These are phyloP conservation scores for Trichoderma cornu-damae DNA, from an alignment of 2,329 filamentous ascomycete genomes.

Conservation along the genomic window DNA sequence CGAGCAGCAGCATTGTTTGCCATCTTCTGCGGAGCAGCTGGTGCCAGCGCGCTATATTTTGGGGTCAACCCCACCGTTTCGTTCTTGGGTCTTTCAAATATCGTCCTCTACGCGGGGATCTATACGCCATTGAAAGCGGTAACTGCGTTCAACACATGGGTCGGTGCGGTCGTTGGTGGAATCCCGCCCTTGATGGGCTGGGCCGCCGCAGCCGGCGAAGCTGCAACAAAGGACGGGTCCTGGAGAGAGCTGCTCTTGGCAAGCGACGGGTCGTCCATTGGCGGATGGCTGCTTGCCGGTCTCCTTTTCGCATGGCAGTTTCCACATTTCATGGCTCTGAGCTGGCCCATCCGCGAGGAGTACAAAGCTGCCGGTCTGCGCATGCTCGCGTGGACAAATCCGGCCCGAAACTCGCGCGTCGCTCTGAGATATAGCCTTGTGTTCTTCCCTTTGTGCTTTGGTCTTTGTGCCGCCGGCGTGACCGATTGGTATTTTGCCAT, in stretches of 20 bases:
- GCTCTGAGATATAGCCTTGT: conserved; percentile 79
- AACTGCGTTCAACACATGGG: conserved; percentile 86
- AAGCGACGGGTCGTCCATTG: conserved; percentile 55
- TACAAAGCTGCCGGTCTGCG: conserved; percentile 67
- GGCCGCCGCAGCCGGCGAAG: conserved; percentile 89
- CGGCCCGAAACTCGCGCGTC: conserved; percentile 77
- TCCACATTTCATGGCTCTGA: conserved; percentile 93
- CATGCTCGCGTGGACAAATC: conserved; percentile 84
- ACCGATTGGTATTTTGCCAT: conserved; percentile 81
- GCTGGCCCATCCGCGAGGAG: conserved; percentile 82
- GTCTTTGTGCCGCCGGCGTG: conserved; percentile 70
- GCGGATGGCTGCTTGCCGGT: conserved; percentile 83
- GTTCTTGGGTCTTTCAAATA: conserved; percentile 77
- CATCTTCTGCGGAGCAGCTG: conserved; percentile 61
- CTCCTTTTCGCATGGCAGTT: conserved; percentile 96
- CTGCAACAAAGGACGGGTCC: conserved; percentile 67
- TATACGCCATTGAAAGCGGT: conserved; percentile 93
- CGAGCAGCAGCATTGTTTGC: conserved; percentile 75
- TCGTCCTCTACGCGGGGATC: conserved; percentile 79
- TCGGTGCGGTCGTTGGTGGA: conserved; percentile 84
- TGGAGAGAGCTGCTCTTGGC: conserved; percentile 75
- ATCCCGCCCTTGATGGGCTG: conserved; percentile 98
- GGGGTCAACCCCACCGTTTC: conserved; percentile 94
- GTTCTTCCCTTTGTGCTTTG: conserved; percentile 82
- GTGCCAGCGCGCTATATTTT: conserved; percentile 70